Evolutionary conservation across 352 stramenopile species (phyloP).

Genomic region (Vaucheria bursata): DNA sequence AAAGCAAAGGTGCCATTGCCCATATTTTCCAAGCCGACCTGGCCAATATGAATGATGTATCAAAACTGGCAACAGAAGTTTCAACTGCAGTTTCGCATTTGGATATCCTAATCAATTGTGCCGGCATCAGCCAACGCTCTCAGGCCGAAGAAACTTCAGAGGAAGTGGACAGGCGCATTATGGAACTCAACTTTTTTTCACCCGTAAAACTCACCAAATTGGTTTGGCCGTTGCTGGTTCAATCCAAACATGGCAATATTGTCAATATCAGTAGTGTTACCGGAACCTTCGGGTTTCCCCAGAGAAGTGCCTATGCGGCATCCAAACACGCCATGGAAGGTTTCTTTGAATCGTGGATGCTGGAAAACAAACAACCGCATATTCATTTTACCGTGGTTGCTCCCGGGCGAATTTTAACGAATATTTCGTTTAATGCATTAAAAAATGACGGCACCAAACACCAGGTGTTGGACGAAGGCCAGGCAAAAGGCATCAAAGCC

Average conservation of each 20-base stretch:
- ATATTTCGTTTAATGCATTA: constrained; percentile 9
- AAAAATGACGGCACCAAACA: constrained; percentile 7
- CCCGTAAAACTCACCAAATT: constrained; percentile 7
- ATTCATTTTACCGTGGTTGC: constrained; percentile 7
- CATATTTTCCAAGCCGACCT: constrained; percentile 6
- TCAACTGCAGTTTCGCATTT: constrained; percentile 7
- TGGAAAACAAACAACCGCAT: constrained; percentile 7
- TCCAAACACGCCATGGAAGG: constrained; percentile 4
- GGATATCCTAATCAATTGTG: constrained; percentile 8
- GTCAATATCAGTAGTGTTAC: constrained; percentile 8
- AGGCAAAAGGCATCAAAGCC: constrained; percentile 5
- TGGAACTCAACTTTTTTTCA: constrained; percentile 8
- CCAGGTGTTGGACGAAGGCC: constrained; percentile 3
- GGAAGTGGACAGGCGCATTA: constrained; percentile 4
- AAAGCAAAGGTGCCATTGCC: constrained; percentile 5
- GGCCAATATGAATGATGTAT: constrained; percentile 8
- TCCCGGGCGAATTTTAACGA: constrained; percentile 5
- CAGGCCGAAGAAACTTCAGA: constrained; percentile 5
- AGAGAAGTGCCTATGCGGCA: constrained; percentile 4
- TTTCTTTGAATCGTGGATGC: constrained; percentile 7
- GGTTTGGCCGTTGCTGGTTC: constrained; percentile 4
- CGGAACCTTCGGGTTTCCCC: constrained; percentile 3
- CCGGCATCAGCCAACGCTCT: constrained; percentile 3
- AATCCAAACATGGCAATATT: constrained; percentile 8
- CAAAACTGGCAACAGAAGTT: constrained; percentile 7